These are phyloP conservation scores for Chlamydomonas reinhardtii DNA, from an alignment of 163 green algal genomes.

Conservation along the genomic window DNA sequence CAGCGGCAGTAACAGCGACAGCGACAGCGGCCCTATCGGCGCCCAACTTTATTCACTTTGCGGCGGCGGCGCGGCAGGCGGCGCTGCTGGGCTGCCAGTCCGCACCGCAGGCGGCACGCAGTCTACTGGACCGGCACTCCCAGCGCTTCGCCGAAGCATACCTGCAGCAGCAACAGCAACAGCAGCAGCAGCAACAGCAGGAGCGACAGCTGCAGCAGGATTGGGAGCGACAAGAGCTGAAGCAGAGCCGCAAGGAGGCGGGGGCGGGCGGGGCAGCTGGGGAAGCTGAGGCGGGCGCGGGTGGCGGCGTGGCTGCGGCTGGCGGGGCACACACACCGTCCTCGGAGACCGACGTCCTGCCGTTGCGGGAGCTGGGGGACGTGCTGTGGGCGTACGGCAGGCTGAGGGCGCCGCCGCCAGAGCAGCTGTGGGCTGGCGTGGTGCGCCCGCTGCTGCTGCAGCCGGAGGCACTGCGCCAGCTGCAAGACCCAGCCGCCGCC, in stretches of 20 bases:
- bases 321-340: neutral
- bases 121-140: constrained; percentile 17
- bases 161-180: neutral
- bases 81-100: constrained; percentile 30
- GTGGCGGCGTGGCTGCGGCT: neutral
- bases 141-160: neutral
- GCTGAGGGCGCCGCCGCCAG: constrained; percentile 18
- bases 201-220: too few relatives aligned
- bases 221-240: too few relatives aligned
- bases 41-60: constrained; percentile 43
- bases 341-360: neutral
- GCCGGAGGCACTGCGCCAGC: neutral
- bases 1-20: too few relatives aligned
- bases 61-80: constrained; percentile 23
- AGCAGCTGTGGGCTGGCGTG: neutral
- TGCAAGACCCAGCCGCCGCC: neutral
- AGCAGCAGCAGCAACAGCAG: neutral
- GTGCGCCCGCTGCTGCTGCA: constrained; percentile 28
- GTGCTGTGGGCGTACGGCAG: constrained; percentile 41
- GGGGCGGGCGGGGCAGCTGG: neutral
- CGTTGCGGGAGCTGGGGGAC: constrained; percentile 32
- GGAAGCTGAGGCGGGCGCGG: neutral
- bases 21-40: neutral
- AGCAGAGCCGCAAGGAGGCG: too few relatives aligned
- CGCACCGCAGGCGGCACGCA: neutral